Base-by-base conservation (phyloP, 1,139 yeast genomes). In the Blastobotrys raffinosifermentans region DNA sequence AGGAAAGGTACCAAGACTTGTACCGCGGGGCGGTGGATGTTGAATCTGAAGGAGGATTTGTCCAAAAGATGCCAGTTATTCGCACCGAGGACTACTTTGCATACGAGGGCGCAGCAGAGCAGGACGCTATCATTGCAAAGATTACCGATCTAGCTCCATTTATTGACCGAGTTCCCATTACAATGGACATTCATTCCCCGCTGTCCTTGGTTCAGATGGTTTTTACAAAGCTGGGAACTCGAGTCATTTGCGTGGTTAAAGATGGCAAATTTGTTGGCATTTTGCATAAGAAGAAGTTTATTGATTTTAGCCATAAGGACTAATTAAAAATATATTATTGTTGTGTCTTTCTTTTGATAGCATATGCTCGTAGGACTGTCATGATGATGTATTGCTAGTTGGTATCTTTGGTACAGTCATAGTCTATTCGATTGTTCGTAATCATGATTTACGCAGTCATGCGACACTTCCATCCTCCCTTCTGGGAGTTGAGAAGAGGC, bases 401-500 rank as follows among this genome's bases (percentile, higher is more conserved):
- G n/a, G n/a, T n/a, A n/a, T n/a, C n/a, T n/a, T n/a, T n/a, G n/a
- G n/a, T n/a, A n/a, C n/a, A n/a, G n/a, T n/a, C n/a, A n/a, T n/a
- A n/a, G n/a, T n/a, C n/a, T n/a, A n/a, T n/a, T n/a, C n/a, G n/a
- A n/a, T n/a, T n/a, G n/a, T n/a, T n/a, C n/a, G n/a, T n/a, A n/a
- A n/a, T n/a, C n/a, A n/a, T n/a, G n/a, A n/a, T n/a, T n/a, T n/a
- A n/a, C n/a, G n/a, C n/a, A n/a, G n/a, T 8, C n/a, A 8, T 8
- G n/a, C 45, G 41, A 66, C 96, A 87, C 39, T 67, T 72, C 96
- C 96, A 86, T 39, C 77, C 78, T 10, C 73, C 66, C 31, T 64
- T 61, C 26, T 62, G 60, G 46, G 70, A 67, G 47, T 84, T 91
- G 50, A 91, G 69, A 49, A 91, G 68, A 3, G 97, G 97, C 54